Conservation (phyloP, 345 rosid genomes). For the Noccaea bulbosa region DNA sequence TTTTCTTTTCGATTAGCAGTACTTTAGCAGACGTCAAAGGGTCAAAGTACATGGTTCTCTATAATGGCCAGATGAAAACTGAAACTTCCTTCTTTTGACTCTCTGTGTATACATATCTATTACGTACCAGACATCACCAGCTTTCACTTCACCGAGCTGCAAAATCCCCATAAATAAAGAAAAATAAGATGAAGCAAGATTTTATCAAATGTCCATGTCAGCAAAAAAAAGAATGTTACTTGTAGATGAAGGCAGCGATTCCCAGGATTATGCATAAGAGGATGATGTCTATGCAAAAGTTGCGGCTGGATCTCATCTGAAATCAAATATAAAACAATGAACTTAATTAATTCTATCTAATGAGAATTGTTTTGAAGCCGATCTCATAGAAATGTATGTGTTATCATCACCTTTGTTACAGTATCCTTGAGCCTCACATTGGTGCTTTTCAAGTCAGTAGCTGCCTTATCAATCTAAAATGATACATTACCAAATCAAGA, state of each 20-base stretch:
- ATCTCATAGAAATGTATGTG: slow-evolving; percentile 17
- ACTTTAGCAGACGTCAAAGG: background rate
- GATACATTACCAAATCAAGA: background rate
- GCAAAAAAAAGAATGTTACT: slow-evolving; percentile 53
- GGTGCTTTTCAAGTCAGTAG: slow-evolving; percentile 75
- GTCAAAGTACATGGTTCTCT: background rate
- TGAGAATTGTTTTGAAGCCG: background rate
- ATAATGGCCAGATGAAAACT: slow-evolving; percentile 13
- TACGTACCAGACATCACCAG: slow-evolving; percentile 3
- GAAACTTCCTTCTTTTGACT: background rate
- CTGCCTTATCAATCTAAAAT: slow-evolving; percentile 80
- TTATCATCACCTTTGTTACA: slow-evolving; percentile 66
- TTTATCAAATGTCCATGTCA: background rate
- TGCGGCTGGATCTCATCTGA: slow-evolving; percentile 87
- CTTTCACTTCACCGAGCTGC: slow-evolving; percentile 41
- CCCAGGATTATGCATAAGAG: slow-evolving; percentile 77
- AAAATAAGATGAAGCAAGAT: slow-evolving; percentile 14
- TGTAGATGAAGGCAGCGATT: slow-evolving; percentile 89
- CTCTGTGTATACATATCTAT: slow-evolving; percentile 1
- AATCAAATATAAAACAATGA: slow-evolving; percentile 25
- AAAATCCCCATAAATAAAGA: slow-evolving; percentile 10
- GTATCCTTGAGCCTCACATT: slow-evolving; percentile 85
- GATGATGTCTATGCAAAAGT: slow-evolving; percentile 88
- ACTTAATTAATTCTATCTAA: background rate
- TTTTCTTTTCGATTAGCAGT: background rate